A percentile compares a stretch with the other conserved stretches of the same genome.
phyloP scores from a whole-genome alignment of 257 asterid species.

The Orobanche coerulescens region DNA sequence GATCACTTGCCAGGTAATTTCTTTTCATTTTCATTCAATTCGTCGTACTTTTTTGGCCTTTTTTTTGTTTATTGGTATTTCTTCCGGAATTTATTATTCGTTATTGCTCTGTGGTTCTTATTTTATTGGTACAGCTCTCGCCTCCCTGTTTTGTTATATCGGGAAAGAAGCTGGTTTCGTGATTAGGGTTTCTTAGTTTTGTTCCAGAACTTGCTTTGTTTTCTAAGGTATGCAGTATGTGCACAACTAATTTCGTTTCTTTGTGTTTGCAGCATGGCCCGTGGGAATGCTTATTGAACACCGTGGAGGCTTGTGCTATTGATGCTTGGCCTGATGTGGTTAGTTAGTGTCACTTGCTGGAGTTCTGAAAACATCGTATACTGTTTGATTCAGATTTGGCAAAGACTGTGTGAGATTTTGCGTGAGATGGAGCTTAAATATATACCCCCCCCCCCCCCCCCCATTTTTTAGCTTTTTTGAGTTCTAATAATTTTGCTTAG shows the following conservation, averaged over 20 bases:
- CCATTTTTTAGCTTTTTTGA: too few relatives aligned
- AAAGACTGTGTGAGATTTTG: too few relatives aligned
- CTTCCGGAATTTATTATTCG: not conserved
- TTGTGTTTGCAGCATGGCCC: slow-evolving; percentile 62
- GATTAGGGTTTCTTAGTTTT: too few relatives aligned
- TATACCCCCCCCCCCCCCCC: too few relatives aligned
- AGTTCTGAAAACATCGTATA: not conserved
- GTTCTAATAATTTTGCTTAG: too few relatives aligned
- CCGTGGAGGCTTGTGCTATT: slow-evolving; percentile 89
- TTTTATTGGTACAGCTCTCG: too few relatives aligned
- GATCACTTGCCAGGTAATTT: slow-evolving; percentile 40
- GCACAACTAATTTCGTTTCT: slow-evolving; percentile 7
- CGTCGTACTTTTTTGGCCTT: too few relatives aligned
- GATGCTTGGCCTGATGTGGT: slow-evolving; percentile 91
- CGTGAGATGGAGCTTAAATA: too few relatives aligned
- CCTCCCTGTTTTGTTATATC: not conserved
- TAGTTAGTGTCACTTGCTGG: slow-evolving; percentile 23
- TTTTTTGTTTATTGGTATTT: not conserved
- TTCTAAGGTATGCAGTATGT: not conserved
- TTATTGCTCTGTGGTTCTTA: not conserved
- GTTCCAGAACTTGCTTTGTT: too few relatives aligned
- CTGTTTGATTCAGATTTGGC: too few relatives aligned
- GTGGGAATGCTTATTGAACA: slow-evolving; percentile 67
- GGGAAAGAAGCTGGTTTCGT: not conserved
- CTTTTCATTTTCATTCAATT: not conserved